Conservation (phyloP, 495 filamentous ascomycete genomes). For the Monascus purpureus region DNA sequence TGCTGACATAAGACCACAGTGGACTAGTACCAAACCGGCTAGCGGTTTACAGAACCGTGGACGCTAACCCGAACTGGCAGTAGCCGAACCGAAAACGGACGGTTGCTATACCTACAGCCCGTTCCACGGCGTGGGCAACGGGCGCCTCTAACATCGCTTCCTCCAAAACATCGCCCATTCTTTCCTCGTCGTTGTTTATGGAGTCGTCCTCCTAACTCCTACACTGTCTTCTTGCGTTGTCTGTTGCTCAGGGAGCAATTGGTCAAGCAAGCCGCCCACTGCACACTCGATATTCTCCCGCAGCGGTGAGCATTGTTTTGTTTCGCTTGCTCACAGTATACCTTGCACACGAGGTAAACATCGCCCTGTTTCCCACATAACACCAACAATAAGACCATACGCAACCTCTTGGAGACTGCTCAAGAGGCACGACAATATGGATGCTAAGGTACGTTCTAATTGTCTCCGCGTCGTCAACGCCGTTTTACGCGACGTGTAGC, state of each 20-base stretch:
- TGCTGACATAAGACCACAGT: not conserved
- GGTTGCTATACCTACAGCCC: not conserved
- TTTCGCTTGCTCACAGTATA: constrained; percentile 6
- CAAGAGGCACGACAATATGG: constrained; percentile 16
- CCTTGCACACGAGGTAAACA: not conserved
- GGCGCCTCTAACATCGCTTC: too few species aligned
- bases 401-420: constrained; percentile 1
- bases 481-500: not conserved
- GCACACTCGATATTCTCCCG: too few species aligned
- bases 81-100: too few species aligned
- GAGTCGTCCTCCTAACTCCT: too few species aligned
- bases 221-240: not conserved
- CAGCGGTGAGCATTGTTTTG: constrained; percentile 4
- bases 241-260: not conserved
- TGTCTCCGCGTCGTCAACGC: constrained; percentile 1
- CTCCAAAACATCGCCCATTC: constrained; percentile 17
- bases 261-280: too few species aligned
- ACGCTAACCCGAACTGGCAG: not conserved
- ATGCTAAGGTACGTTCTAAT: constrained; percentile 26
- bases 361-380: not conserved
- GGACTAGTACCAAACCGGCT: not conserved
- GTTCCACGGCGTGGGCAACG: too few species aligned
- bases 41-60: not conserved
- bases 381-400: too few species aligned
- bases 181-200: not conserved